Base-by-base conservation (phyloP, 2,329 filamentous ascomycete genomes). In the Chrysoporthe cubensis region DNA sequence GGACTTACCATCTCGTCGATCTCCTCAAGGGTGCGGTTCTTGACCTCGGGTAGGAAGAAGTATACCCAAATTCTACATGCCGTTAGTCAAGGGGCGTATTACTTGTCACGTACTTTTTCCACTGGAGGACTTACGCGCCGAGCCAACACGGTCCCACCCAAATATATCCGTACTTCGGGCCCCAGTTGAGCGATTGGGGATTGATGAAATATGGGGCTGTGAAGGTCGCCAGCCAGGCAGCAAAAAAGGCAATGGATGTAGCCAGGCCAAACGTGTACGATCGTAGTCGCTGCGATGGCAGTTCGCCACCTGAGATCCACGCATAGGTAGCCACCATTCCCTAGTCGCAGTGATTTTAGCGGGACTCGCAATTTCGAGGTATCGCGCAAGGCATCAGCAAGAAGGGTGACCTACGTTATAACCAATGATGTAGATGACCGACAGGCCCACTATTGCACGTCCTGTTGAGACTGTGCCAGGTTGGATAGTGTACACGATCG, bases 131-230 rank as follows among this genome's bases (percentile, higher is more conserved):
- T 64, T 71, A 76, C 65, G 75, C 78, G 2, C 76, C 73, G 57
- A 78, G 69, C 13, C 71, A 63, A 64, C 78, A 80, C 3, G 76
- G 76, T 1, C 77, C 78, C 5, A 76, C 80, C 85, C 85, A 88
- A 64, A 88, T 86, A 71, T 84, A 88, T 2, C 85, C 82, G 64
- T 88, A 87, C 68, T 83, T 83, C 0, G 86, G 85, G 0, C 85
- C 86, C 85, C 85, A 88, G 71, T 84, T 82, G 50, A 88, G 74
- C 0, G 82, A 75, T 16, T 77, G 74, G 0, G 84, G 83, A 70
- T 88, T 88, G 75, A 88, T 88, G 71, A 88, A 88, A 72, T 88
- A 87, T 0, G 85, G 85, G 2, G 85, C 84, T 0, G 85, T 88
- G 71, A 87, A 88, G 0, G 84, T 86, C 0, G 84, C 84, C 7